Base-by-base conservation (phyloP, 441 rosid species). In the Mallotus repandus region DNA sequence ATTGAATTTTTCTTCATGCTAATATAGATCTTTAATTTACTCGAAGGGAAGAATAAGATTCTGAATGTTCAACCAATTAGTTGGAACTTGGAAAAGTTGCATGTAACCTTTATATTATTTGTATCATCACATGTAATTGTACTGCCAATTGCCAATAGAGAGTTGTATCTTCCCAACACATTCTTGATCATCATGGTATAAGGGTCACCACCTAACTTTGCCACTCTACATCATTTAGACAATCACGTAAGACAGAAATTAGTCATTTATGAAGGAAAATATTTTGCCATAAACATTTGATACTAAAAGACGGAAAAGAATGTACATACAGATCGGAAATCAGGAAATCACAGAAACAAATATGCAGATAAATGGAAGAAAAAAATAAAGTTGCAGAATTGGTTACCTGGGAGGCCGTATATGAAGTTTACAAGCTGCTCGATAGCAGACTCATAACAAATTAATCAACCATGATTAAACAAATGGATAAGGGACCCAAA, bases 141-240 rank as follows among this genome's bases (percentile, higher is more conserved):
- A 73, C 90, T 88, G 67, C 94, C 91, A 75, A 88, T 79, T 46
- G 81, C n/a, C n/a, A n/a, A n/a, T n/a, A n/a, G n/a, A 91, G 79
- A 96, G 94, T 82, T 93, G 98, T 84, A 95, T 87, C 87, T 96
- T 96, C 76, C 99, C 98, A 54, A 93, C 91, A 86, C 98, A 96
- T 85, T 91, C 98, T 85, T 92, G 89, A 85, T 88, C 98, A 74
- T 89, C 97, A 68, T 86, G 97, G 84, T 81, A 84, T 76, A 93
- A 81, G 38, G 97, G 92, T 94, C 98, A 96, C 99, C 98, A 96
- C 62, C 85, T 81, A 52, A 90, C 74, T 80, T 86, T 90, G 50
- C 93, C 97, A 81, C 85, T 85, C 99, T 93, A 88, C 79, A 87
- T 12, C 49, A 53, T 46, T 69, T 61, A 46, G 55, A 57, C 19